Conservation (phyloP, 2,329 filamentous ascomycete genomes). For the Calonectria henricotiae region DNA sequence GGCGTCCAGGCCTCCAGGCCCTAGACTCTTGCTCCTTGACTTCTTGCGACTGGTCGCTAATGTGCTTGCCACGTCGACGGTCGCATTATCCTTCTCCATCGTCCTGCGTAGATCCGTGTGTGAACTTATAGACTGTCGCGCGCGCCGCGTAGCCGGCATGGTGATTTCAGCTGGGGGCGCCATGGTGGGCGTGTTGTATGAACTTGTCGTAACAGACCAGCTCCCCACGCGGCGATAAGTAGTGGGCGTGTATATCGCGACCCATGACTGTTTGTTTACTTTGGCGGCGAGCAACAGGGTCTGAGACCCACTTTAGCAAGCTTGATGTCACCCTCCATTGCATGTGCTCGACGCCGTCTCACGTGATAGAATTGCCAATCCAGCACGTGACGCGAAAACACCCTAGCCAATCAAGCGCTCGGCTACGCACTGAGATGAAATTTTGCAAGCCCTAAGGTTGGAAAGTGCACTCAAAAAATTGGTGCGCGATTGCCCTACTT, state of each 20-base stretch:
- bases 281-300: constrained; percentile 51
- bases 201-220: constrained; percentile 40
- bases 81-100: constrained; percentile 85
- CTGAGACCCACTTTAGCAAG: constrained; percentile 46
- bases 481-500: constrained; percentile 60
- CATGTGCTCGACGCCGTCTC: constrained; percentile 39
- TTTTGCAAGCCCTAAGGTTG: constrained; percentile 63
- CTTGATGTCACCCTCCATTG: constrained; percentile 32
- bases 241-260: constrained; percentile 53
- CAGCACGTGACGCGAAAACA: constrained; percentile 52
- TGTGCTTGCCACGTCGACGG: constrained; percentile 74
- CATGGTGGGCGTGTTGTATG: constrained; percentile 54
- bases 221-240: constrained; percentile 49
- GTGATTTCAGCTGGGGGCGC: constrained; percentile 61
- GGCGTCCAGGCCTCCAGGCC: constrained; percentile 90
- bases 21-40: constrained; percentile 95
- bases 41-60: constrained; percentile 74
- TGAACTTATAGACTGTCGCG: constrained; percentile 81
- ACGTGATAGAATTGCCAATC: constrained; percentile 37
- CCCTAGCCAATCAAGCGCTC: constrained; percentile 47
- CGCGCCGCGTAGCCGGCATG: constrained; percentile 71
- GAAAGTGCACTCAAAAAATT: constrained; percentile 57
- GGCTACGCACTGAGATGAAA: constrained; percentile 56
- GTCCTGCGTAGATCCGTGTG: constrained; percentile 69
- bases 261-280: constrained; percentile 61